phyloP scores from a whole-genome alignment of 495 filamentous ascomycete genomes.

The Apodospora peruviana region DNA sequence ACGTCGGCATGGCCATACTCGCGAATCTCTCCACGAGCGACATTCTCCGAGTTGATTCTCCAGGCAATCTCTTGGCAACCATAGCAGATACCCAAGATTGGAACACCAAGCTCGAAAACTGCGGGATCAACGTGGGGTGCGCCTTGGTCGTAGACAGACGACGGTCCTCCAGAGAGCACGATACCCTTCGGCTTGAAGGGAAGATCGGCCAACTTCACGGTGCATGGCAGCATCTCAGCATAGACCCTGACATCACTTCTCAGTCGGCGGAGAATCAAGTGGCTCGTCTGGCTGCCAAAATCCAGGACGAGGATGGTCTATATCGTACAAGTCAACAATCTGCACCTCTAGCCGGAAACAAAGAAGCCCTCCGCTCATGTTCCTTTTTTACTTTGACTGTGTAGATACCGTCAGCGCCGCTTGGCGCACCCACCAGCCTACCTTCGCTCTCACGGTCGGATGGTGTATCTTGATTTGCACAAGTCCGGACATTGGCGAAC shows the following conservation, averaged over 20 bases:
- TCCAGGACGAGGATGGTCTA: constrained; percentile 15
- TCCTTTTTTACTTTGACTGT: too few relatives aligned
- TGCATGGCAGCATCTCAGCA: constrained; percentile 91
- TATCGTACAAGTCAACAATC: background rate
- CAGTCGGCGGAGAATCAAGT: constrained; percentile 9
- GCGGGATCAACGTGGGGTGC: constrained; percentile 59
- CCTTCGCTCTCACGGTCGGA: too few relatives aligned
- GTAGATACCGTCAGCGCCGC: too few relatives aligned
- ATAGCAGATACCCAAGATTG: constrained; percentile 64
- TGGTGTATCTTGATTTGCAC: too few relatives aligned
- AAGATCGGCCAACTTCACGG: constrained; percentile 74
- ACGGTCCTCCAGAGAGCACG: constrained; percentile 60
- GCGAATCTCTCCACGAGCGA: constrained; percentile 62
- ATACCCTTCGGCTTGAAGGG: constrained; percentile 77
- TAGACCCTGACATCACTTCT: constrained; percentile 74
- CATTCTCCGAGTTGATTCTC: constrained; percentile 60
- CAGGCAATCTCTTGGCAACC: constrained; percentile 69
- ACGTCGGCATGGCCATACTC: constrained; percentile 31
- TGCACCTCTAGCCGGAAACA: background rate
- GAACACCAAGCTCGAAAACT: constrained; percentile 63
- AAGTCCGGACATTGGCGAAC: too few relatives aligned
- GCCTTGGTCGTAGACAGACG: constrained; percentile 26
- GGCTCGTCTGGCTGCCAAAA: constrained; percentile 11
- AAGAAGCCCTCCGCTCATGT: background rate
- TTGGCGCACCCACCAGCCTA: too few relatives aligned